A percentile compares a stretch with the other conserved stretches of the same genome.
Evolutionary conservation across 306 rosid species (phyloP).

Genomic region (Quercus engelmannii): DNA sequence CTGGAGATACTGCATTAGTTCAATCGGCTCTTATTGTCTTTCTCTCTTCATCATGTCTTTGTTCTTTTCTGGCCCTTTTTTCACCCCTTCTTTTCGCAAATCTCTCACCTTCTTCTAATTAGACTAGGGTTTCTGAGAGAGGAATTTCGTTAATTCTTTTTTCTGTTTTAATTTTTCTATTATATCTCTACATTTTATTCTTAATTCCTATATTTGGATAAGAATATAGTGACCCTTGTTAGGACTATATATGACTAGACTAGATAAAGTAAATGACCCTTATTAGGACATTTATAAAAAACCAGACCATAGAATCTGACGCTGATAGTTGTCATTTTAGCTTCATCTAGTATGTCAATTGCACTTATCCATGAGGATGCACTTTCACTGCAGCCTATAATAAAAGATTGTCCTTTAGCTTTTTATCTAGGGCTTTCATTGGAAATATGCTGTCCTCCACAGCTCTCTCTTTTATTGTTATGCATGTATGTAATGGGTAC

Average conservation of each 20-base stretch:
- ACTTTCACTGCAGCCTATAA: background rate
- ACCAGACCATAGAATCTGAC: background rate
- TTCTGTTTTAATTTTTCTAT: background rate
- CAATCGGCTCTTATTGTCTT: background rate
- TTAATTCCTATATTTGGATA: background rate
- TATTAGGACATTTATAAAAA: background rate
- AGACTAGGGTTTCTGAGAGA: background rate
- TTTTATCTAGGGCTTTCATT: background rate
- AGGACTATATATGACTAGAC: background rate
- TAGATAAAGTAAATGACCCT: background rate
- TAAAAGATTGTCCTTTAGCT: background rate
- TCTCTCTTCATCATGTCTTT: background rate
- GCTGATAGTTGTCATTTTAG: background rate
- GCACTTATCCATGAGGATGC: background rate
- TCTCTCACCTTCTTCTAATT: background rate
- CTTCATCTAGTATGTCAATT: background rate
- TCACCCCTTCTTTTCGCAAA: background rate
- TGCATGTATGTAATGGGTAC: background rate
- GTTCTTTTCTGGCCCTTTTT: background rate
- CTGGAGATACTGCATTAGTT: background rate
- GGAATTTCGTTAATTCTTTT: background rate
- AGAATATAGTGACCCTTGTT: background rate
- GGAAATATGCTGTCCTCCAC: background rate
- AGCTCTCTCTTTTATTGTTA: background rate
- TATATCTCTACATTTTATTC: background rate